Conservation (phyloP, 257 asterid genomes). For the Fraxinus quadrangulata region DNA sequence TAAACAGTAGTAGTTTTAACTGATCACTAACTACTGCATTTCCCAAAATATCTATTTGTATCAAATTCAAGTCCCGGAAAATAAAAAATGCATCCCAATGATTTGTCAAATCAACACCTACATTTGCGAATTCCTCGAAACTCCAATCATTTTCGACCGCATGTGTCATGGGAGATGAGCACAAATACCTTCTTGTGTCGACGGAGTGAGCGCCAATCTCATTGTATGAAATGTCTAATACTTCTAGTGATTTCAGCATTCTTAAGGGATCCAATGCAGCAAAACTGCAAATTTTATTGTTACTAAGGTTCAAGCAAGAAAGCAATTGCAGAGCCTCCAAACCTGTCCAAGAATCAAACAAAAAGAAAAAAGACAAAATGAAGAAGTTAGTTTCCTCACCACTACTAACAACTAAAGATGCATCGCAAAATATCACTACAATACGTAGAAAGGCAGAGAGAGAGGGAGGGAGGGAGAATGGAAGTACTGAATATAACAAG, state of each 20-base stretch:
- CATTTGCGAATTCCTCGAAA: conserved; percentile 30
- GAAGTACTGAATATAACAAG: background rate
- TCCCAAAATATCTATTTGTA: conserved; percentile 66
- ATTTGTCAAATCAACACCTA: conserved; percentile 30
- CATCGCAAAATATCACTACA: background rate
- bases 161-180: conserved; percentile 72
- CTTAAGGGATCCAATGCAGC: conserved; percentile 73
- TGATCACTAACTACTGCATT: conserved; percentile 50
- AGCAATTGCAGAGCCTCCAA: conserved; percentile 90
- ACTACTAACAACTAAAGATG: background rate
- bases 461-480: too few species aligned
- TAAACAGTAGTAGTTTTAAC: conserved; percentile 46
- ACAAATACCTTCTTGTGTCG: conserved; percentile 80
- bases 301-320: conserved; percentile 69
- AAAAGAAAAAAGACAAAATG: background rate
- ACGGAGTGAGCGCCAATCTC: conserved; percentile 81
- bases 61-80: conserved; percentile 66
- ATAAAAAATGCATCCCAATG: conserved; percentile 69
- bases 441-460: too few species aligned
- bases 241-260: conserved; percentile 57
- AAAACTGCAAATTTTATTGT: conserved; percentile 70
- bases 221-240: conserved; percentile 66
- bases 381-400: background rate
- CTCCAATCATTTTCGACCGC: conserved; percentile 52
- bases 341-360: conserved; percentile 45